Evolutionary conservation across 441 rosid species (phyloP).

Genomic region (Capsella rubella): DNA sequence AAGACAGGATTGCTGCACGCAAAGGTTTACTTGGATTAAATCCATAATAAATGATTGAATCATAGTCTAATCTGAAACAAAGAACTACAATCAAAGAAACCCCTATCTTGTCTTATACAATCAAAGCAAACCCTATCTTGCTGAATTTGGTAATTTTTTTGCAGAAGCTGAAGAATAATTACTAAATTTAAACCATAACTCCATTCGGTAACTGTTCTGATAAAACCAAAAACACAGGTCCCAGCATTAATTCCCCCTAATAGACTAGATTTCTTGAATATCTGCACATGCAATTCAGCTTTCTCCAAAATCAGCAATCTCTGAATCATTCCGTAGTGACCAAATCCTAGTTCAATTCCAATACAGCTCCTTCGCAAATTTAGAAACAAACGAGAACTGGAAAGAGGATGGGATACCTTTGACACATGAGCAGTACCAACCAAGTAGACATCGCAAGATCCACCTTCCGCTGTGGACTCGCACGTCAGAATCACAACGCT

Average conservation of each 20-base stretch:
- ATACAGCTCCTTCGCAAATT: slow-evolving; percentile 19
- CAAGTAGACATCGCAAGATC: slow-evolving; percentile 84
- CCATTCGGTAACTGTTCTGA: slow-evolving; percentile 1
- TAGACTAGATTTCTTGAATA: background rate
- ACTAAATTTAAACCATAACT: slow-evolving; percentile 4
- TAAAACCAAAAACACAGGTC: slow-evolving; percentile 4
- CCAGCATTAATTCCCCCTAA: background rate
- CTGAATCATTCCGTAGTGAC: slow-evolving; percentile 2
- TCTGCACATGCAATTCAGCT: slow-evolving; percentile 26
- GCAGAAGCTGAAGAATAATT: background rate
- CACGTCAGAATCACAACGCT: slow-evolving; percentile 74
- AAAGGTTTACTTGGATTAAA: slow-evolving; percentile 3
- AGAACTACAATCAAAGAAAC: background rate
- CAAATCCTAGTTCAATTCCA: background rate
- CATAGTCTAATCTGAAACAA: background rate
- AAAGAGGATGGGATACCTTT: slow-evolving; percentile 53
- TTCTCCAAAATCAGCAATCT: slow-evolving; percentile 17
- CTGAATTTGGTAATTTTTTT: background rate
- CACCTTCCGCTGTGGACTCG: slow-evolving; percentile 70
- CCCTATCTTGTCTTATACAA: background rate
- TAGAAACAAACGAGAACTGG: slow-evolving; percentile 3
- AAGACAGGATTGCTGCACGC: slow-evolving; percentile 84
- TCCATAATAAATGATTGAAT: slow-evolving; percentile 10
- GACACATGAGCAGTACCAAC: slow-evolving; percentile 98
- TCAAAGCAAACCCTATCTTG: background rate